Base-by-base conservation (phyloP, 495 filamentous ascomycete genomes). In the Hypoxylon crocopeplum region DNA sequence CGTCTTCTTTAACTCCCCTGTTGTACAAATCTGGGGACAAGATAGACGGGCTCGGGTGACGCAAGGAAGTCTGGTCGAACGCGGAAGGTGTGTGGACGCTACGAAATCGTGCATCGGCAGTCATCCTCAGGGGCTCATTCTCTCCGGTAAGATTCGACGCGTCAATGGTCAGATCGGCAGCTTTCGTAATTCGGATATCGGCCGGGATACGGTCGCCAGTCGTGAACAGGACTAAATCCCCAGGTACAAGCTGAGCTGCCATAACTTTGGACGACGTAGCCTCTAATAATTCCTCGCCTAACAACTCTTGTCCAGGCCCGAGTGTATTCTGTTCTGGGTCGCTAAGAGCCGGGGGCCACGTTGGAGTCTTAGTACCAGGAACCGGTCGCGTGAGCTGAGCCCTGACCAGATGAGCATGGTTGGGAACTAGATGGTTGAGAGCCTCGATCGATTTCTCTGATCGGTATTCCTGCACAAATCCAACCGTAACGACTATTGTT, bases 391-490 rank as follows among this genome's bases (percentile, higher is more conserved):
- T 50, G 13, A 75, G 27, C 63, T 69, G 75, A 29, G 84, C 82
- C 45, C 94, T 86, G 29, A 98, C 90, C 7, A 97, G 76, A 70
- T 99, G 92, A 4, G 94, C 94, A 73, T 91, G 90, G 69, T 98
- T 92, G 19, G 94, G 95, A 0, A 98, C 93, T 24, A 99, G 77
- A 56, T 93, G 90, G 68, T 88, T 97, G 49, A 99, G 79, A 41
- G 94, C 94, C 72, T 98, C 94, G 67, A 99, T 84, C 1, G 93
- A 97, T 74, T 98, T 96, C 70, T 99, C 95, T 33, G 93, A 97
- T 52, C 95, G 84, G 70, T 97, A 98, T 73, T 99, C 94, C 69
- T 99, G 94, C 50, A 98, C 84, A 67, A 99, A 99, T 8, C 92
- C 94, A 45, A 98, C 94, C 1, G 89, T 89, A 30, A 98, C 92